Evolutionary conservation across 495 filamentous ascomycete species (phyloP), one percentile per base, ranked within the genome.

Genomic region (Neurospora pannonica): DNA sequence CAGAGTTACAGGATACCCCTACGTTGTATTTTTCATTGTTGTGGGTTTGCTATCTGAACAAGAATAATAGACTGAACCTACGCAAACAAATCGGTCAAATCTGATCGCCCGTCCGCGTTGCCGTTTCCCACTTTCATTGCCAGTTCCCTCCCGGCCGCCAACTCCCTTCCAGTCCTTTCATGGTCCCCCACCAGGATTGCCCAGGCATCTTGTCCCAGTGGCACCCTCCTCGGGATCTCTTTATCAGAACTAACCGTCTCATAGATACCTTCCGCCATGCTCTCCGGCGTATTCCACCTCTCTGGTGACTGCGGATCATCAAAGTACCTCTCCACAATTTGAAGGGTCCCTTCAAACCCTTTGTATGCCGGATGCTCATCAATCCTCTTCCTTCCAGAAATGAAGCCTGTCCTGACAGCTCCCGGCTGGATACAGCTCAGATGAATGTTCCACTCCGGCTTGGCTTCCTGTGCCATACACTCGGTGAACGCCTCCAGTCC

Each of bases 401-500:
- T 80, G 72, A 80, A 88, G 24, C 82, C 81, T 11, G 86, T 88
- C 72, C 85, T 85, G 37, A 86, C 83, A 19, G 83, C 87, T 67
- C 85, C 84, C 0, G 86, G 87, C 79, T 88, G 86, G 72, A 88
- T 76, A 38, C 81, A 82, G 73, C 79, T 82, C 67, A 89, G 79
- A 73, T 85, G 83, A 42, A 88, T 83, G 67, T 83, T 83, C 88
- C 88, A 90, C n/a, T 83, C 82, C 0, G 84, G 81, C 39, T 82
- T 77, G 46, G 89, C 77, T 74, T 89, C 88, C 74, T 84, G 81
- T 0, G 82, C 81, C 36, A 90, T 78, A 9, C 84, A 81, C 75
- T 90, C 87, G 7, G 88, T 88, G 78, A 87, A 88, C 8, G 88
- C 88, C 73, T 88, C 87, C 19, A 89, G 77, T 8, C 85, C 86